phyloP scores from a whole-genome alignment of 352 stramenopile species.

The Globisporangium nunn region DNA sequence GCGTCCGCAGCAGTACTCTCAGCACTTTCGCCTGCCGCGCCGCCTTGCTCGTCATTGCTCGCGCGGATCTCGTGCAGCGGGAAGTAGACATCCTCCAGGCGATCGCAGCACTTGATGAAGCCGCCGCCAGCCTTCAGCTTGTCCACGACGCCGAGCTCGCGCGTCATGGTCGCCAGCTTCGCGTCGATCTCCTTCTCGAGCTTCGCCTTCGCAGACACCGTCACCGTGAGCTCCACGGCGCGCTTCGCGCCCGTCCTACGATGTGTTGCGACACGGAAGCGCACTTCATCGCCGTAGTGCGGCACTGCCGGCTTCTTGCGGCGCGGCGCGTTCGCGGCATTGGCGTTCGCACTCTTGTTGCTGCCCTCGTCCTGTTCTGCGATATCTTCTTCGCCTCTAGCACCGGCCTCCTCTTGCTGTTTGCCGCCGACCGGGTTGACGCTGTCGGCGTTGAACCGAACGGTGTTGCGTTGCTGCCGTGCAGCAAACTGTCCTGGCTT shows the following conservation, averaged over 20 bases:
- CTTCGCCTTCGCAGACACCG: constrained; percentile 48
- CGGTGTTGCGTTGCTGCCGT: constrained; percentile 18
- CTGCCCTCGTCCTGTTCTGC: constrained; percentile 7
- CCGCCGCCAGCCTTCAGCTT: constrained; percentile 54
- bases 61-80: constrained; percentile 59
- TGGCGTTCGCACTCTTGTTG: not conserved
- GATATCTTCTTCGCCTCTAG: not conserved
- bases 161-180: constrained; percentile 48
- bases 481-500: not conserved
- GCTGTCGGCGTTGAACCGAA: constrained; percentile 60
- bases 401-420: constrained; percentile 1
- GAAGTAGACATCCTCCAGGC: constrained; percentile 66
- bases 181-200: constrained; percentile 59
- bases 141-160: constrained; percentile 52
- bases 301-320: constrained; percentile 18
- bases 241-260: constrained; percentile 56
- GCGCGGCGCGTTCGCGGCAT: constrained; percentile 9
- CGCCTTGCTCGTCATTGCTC: constrained; percentile 2
- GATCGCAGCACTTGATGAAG: constrained; percentile 68
- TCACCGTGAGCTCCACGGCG: constrained; percentile 57
- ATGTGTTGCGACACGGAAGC: constrained; percentile 67
- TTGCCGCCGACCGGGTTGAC: constrained; percentile 11
- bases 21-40: not conserved
- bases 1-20: constrained; percentile 9
- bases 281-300: constrained; percentile 64